A percentile compares a stretch with the other conserved stretches of the same genome.
These are phyloP conservation scores for Antrodiella citrinella DNA, from an alignment of 768 basidiomycete genomes.

Conservation along the genomic window DNA sequence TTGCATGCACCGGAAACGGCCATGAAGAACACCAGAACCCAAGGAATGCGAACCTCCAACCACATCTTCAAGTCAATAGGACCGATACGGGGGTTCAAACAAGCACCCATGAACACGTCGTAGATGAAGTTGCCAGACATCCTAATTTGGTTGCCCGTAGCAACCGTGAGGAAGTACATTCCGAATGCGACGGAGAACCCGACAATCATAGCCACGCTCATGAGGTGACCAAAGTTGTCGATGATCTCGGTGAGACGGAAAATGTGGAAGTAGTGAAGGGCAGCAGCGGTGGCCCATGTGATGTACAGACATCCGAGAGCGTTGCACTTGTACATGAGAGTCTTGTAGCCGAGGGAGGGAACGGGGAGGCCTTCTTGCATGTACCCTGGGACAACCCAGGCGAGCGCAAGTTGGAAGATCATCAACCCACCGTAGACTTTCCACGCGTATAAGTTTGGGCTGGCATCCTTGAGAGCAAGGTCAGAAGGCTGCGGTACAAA, in stretches of 20 bases:
- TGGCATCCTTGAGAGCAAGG: constrained; percentile 63
- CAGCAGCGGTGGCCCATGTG: constrained; percentile 67
- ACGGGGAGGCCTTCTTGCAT: constrained; percentile 94
- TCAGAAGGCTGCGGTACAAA: neutral
- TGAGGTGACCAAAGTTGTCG: constrained; percentile 91
- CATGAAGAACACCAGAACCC: constrained; percentile 93
- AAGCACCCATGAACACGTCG: constrained; percentile 95
- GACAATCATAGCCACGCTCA: constrained; percentile 92
- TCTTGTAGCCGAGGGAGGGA: constrained; percentile 87
- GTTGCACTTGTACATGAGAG: constrained; percentile 95
- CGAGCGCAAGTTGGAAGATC: constrained; percentile 83
- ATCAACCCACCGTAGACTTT: constrained; percentile 87
- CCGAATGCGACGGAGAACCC: constrained; percentile 77
- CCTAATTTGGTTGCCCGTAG: constrained; percentile 73
- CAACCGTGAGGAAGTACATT: constrained; percentile 73
- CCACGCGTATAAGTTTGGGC: constrained; percentile 83
- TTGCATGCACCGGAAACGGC: constrained; percentile 90
- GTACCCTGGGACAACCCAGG: constrained; percentile 86
- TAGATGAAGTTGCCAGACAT: constrained; percentile 96
- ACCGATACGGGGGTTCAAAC: constrained; percentile 88
- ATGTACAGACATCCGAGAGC: constrained; percentile 79
- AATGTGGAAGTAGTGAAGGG: constrained; percentile 68
- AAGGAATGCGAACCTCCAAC: constrained; percentile 94
- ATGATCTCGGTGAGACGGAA: constrained; percentile 94
- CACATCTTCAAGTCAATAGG: constrained; percentile 97